Base-by-base conservation (phyloP, 2,329 filamentous ascomycete species). In the Atkinsonella texensis region DNA sequence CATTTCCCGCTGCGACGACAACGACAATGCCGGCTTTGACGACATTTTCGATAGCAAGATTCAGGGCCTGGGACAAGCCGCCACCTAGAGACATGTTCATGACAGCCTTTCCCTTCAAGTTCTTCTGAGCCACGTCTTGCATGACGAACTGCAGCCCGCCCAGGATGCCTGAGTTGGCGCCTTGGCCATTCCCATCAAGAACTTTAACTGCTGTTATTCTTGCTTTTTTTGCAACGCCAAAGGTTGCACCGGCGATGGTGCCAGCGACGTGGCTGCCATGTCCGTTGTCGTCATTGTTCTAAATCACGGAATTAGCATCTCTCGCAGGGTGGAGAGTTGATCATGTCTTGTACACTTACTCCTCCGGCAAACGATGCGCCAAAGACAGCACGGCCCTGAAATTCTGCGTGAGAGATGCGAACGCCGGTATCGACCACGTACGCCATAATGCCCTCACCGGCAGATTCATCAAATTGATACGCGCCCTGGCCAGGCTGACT, bases 391-490 rank as follows among this genome's bases (percentile, higher is more conserved):
- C 79, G 75, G 47, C 74, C 76, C 62, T 74, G 69, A 56, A 77
- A 82, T 61, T 81, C 74, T 43, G 62, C 59, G 65, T 86, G 83
- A 6, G 71, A 69, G 39, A 68, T 67, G 51, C 68, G 68, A 62
- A 85, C 78, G 57, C 83, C 83, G 6, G 81, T 84, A 65, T 86
- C 83, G 41, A 86, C 75, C 23, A 86, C 67, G 62, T 80, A 86
- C 31, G 74, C 75, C 20, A 76, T 82, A 57, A 79, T 76, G n/a
- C 75, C 76, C 56, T 71, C 52, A 33, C 78, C 79, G 20, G 73
- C 74, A 12, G 68, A 70, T 52, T 66, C 65, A 60, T 81, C 76
- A 55, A 79, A 81, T 48, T 74, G 57, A 60, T 69, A 69, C 13
- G 59, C 9, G 8, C 11, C n/a, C 18, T 56, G 57, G 41, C 65